phyloP scores from a whole-genome alignment of 805 yeast species.

The Saturnispora ahearnii region DNA sequence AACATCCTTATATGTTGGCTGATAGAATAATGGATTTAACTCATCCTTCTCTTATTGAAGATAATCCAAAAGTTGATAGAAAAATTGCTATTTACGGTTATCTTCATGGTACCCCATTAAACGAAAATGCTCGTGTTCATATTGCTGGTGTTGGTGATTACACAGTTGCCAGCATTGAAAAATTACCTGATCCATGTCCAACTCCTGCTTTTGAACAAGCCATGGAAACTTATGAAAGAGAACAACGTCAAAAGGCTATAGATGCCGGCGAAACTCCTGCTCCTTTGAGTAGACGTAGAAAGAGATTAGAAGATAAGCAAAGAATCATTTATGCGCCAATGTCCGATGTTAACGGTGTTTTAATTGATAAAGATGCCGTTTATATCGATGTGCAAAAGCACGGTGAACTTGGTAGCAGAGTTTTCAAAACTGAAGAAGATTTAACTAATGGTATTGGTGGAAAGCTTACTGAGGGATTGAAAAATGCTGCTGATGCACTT shows the following conservation, averaged over 20 bases:
- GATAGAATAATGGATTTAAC: conserved; percentile 90
- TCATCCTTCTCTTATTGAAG: conserved; percentile 74
- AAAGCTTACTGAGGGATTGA: conserved; percentile 71
- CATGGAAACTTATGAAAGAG: conserved; percentile 73
- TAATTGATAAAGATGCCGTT: conserved; percentile 95
- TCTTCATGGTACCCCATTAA: conserved; percentile 84
- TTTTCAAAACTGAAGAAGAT: conserved; percentile 24
- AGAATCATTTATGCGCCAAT: conserved; percentile 96
- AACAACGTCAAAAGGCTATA: conserved; percentile 56
- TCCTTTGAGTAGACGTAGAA: conserved; percentile 53
- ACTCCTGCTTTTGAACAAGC: conserved; percentile 88
- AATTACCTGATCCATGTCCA: conserved; percentile 97
- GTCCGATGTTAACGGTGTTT: conserved; percentile 99
- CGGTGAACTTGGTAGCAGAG: conserved; percentile 6
- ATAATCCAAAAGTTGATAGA: conserved; percentile 77
- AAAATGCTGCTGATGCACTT: conserved; percentile 53
- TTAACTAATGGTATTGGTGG: conserved; percentile 68
- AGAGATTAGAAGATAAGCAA: conserved; percentile 87
- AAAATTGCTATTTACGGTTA: conserved; percentile 90
- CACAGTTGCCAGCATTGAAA: conserved; percentile 66
- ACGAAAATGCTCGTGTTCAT: conserved; percentile 66
- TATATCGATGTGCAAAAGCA: conserved; percentile 67
- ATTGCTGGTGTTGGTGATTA: conserved; percentile 95
- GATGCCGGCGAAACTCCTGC: conserved; percentile 43
- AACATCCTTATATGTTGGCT: conserved; percentile 88